Conservation (phyloP, 768 basidiomycete species). For the Harrya chromipes region DNA sequence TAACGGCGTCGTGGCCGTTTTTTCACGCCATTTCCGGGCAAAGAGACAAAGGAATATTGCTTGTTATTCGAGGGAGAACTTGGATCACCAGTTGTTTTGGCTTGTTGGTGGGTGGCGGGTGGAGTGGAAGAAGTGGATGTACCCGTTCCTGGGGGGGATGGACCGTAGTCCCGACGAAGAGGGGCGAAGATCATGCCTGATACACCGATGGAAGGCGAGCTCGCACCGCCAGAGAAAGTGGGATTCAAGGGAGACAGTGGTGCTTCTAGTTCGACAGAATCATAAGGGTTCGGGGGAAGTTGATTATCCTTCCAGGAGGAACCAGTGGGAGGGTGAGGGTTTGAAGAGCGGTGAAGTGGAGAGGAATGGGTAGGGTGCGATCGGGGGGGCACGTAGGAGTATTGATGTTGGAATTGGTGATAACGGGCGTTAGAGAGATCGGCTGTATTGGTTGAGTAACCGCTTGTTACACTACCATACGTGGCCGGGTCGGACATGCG, state of each 20-base stretch:
- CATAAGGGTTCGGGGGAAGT: slow-evolving; percentile 33
- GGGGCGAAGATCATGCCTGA: slow-evolving; percentile 41
- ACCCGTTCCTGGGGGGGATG: slow-evolving; percentile 60
- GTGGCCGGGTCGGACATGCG: slow-evolving; percentile 69
- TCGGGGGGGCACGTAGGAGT: slow-evolving; percentile 33
- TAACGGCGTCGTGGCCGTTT: slow-evolving; percentile 83
- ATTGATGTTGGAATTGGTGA: slow-evolving; percentile 42
- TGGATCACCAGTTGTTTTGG: slow-evolving; percentile 15
- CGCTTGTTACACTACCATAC: slow-evolving; percentile 41
- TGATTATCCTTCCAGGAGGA: slow-evolving; percentile 30
- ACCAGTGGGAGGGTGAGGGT: slow-evolving; percentile 42
- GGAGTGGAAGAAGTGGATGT: slow-evolving; percentile 55
- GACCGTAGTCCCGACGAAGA: slow-evolving; percentile 49
- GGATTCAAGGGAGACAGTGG: slow-evolving; percentile 56
- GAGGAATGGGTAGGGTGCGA: slow-evolving; percentile 39
- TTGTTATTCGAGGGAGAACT: slow-evolving; percentile 49
- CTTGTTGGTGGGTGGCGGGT: slow-evolving; percentile 27
- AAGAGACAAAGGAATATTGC: slow-evolving; percentile 78
- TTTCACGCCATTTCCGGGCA: slow-evolving; percentile 77
- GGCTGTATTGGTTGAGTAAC: slow-evolving; percentile 32
- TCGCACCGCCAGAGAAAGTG: slow-evolving; percentile 46
- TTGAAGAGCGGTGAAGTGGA: slow-evolving; percentile 44
- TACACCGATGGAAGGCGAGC: slow-evolving; percentile 32
- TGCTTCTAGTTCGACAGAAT: slow-evolving; percentile 39
- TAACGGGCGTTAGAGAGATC: slow-evolving; percentile 34